Base-by-base conservation (phyloP, 345 rosid species). In the Lagerstroemia speciosa region DNA sequence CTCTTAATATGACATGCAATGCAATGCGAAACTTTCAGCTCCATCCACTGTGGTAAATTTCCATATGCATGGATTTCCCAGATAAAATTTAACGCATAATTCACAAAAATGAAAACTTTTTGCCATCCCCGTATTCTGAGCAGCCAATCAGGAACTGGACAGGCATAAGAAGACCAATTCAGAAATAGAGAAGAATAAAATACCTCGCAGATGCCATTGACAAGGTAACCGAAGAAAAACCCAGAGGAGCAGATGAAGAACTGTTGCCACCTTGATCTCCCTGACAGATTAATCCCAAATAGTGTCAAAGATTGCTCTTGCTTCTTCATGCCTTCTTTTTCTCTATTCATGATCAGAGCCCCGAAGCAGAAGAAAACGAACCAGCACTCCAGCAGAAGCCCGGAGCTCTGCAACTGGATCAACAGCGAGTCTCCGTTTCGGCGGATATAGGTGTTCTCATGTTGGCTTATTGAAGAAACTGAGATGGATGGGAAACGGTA, bases 141-240 rank as follows among this genome's bases (percentile, higher is more conserved):
- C 46, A 41, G 46, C 46, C 17, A 15, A 41, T 7, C 46, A 41
- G 17, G 46, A 41, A 41, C 46, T 41, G 46, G 46, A 41, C 17
- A 41, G 46, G 11, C 46, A 41, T 41, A 41, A 41, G 14, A 11
- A 15, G 16, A 19, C 55, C n/a, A 48, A 48, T 48, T 16, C 24
- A 19, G 55, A 20, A 48, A 48, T 7, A 48, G 55, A 19, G 24
- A 26, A 17, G 62, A 16, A 52, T 38, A 71, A 41, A 76, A 26
- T 72, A 91, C 97, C 98, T 93, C 98, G 15, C 96, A 93, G 67
- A 93, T 68, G 80, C 98, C 98, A 79, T 90, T 93, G 68, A 90
- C 86, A 69, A 93, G 97, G 73, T 93, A 89, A 63, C 97, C 93
- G 52, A 93, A 90, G 96, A 90, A 93, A 80, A 93, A 90, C 27